Evolutionary conservation across 495 filamentous ascomycete species (phyloP), one percentile per base, ranked within the genome.

Genomic region (Penicillium salamii): DNA sequence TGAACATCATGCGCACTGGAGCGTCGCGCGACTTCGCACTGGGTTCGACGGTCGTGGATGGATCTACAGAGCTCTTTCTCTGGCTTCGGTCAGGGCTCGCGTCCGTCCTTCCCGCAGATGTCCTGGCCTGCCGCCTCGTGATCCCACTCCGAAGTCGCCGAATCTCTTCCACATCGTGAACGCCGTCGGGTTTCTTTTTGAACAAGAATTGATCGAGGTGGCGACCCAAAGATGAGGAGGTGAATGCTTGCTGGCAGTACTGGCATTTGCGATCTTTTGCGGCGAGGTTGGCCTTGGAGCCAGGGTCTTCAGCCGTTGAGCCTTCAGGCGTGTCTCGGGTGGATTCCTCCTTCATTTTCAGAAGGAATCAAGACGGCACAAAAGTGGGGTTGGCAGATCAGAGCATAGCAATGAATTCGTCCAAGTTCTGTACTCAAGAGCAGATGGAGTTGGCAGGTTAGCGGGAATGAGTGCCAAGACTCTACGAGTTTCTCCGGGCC

Each of bases 201-300:
- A 88, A 89, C 52, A 96, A 86, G 63, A 91, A 96, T 28, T 93
- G 78, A 62, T 96, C 91, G 20, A 96, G 80, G 71, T 96, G 91
- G 31, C 91, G 86, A 19, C 91, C 91, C n/a, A 96, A 77, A 3
- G 89, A 93, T 5, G 90, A 95, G 7, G 91, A 95, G 2, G 91
- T 96, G 56, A 95, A 96, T 2, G 83, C 67, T 63, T 92, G 88
- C 33, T 81, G 68, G 68, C 91, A 96, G 73, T 87, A 96, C 15
- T 86, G 88, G 65, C 91, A 96, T 58, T 75, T 80, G 54, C 82
- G 86, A 72, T 96, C 90, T 67, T 96, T 96, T 47, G 59, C 74
- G 51, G 72, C 69, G 20, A 71, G 61, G 36, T 68, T 69, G 47
- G 72, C 71, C 42, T 57, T 51, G 32, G 68, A 63, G 41, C 55